A percentile compares a stretch with the other conserved stretches of the same genome.
phyloP scores from a whole-genome alignment of 2,329 filamentous ascomycete species.

The Cladosporium halotolerans region DNA sequence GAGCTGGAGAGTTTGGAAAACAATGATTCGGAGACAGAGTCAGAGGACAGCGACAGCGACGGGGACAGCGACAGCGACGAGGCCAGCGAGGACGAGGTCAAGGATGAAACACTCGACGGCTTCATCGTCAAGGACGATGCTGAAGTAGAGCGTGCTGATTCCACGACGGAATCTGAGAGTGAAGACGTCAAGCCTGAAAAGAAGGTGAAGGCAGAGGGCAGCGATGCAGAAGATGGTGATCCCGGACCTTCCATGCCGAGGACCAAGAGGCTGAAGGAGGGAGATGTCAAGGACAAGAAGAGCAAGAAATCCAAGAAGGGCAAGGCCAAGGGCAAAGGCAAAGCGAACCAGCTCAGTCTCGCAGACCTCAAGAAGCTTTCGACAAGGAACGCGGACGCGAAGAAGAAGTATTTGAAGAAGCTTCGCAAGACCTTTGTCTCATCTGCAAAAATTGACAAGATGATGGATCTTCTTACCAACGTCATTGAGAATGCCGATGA shows the following conservation, averaged over 20 bases:
- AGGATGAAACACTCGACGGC: conserved; percentile 41
- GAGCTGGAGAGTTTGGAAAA: conserved; percentile 29
- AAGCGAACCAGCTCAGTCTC: conserved; percentile 42
- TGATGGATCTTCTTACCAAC: conserved; percentile 55
- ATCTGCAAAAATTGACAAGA: conserved; percentile 69
- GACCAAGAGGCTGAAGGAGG: conserved; percentile 12
- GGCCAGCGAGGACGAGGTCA: conserved; percentile 38
- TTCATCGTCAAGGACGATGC: conserved; percentile 50
- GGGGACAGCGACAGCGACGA: conserved; percentile 32
- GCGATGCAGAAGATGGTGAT: conserved; percentile 15
- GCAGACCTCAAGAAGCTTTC: conserved; percentile 63
- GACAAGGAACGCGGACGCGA: conserved; percentile 56
- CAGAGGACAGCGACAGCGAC: conserved; percentile 45
- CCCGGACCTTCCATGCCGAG: conserved; percentile 6
- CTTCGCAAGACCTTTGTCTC: conserved; percentile 63
- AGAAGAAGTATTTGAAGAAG: conserved; percentile 62
- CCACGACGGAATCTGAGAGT: conserved; percentile 23
- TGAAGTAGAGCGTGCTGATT: conserved; percentile 23
- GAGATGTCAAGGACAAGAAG: not conserved
- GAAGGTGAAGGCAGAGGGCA: conserved; percentile 16
- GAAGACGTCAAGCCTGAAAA: conserved; percentile 10
- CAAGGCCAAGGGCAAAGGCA: conserved; percentile 29
- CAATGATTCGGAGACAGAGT: conserved; percentile 20
- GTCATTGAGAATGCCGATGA: conserved; percentile 36
- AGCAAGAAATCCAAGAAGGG: conserved; percentile 33